phyloP scores from a whole-genome alignment of 768 basidiomycete species.

The Podaxis carcinomalis region DNA sequence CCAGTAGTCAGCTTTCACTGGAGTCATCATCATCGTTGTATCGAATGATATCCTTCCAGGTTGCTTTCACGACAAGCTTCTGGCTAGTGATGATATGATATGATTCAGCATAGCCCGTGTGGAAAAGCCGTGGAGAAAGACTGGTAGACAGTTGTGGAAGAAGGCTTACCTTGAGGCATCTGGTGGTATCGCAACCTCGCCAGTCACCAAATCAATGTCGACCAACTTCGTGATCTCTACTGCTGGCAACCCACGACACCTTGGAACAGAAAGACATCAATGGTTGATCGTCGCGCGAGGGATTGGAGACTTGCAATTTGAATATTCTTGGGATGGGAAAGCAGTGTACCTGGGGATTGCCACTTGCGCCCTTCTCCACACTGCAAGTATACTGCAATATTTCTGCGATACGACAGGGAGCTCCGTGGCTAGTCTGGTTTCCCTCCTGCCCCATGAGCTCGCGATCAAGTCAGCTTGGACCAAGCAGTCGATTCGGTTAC shows the following conservation, averaged over 20 bases:
- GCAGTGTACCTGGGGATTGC: conserved; percentile 44
- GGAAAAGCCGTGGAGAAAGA: background rate
- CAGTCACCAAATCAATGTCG: conserved; percentile 40
- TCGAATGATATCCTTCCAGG: conserved; percentile 10
- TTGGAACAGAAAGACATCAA: conserved; percentile 22
- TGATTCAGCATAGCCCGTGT: conserved; percentile 11
- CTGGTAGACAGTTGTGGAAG: background rate
- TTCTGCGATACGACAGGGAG: conserved; percentile 61
- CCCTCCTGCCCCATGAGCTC: background rate
- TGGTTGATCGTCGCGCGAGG: conserved; percentile 2
- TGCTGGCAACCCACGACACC: conserved; percentile 62
- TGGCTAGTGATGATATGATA: conserved; percentile 10
- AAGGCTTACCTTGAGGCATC: conserved; percentile 8
- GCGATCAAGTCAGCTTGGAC: background rate
- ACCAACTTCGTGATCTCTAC: conserved; percentile 66
- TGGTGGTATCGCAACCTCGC: conserved; percentile 48
- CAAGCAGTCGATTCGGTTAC: background rate
- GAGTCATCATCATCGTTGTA: conserved; percentile 1
- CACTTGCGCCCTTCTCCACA: conserved; percentile 23
- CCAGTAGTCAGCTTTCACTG: background rate
- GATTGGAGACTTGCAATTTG: conserved; percentile 45
- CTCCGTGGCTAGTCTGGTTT: conserved; percentile 3
- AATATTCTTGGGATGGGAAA: conserved; percentile 76
- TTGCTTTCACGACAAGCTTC: conserved; percentile 13
- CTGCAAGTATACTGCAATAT: conserved; percentile 70